A percentile compares a stretch with the other conserved stretches of the same genome.
phyloP scores from a whole-genome alignment of 192 early-diverging fungal species.

The Backusella macrospora region DNA sequence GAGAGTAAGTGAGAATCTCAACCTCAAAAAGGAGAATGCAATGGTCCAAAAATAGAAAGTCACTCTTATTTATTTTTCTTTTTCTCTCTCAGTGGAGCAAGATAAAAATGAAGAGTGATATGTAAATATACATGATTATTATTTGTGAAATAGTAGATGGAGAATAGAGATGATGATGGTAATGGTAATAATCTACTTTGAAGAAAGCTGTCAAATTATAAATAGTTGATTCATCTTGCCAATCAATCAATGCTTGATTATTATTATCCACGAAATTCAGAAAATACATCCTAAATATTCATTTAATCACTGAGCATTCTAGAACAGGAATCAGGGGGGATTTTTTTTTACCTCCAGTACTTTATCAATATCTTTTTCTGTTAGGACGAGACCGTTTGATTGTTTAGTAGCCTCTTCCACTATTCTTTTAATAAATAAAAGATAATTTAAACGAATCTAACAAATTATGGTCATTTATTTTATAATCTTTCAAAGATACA shows the following conservation, averaged over 20 bases:
- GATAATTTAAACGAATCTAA: conserved; percentile 25
- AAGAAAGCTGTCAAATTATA: neutral
- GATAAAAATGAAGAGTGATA: neutral
- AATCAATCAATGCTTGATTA: too few relatives aligned
- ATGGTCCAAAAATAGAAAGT: neutral
- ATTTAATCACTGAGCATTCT: neutral
- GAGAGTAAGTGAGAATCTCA: neutral
- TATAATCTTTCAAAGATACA: too few relatives aligned
- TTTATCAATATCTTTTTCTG: neutral
- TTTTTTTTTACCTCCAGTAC: neutral
- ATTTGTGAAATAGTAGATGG: neutral
- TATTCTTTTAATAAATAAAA: conserved; percentile 12
- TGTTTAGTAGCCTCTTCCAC: conserved; percentile 3
- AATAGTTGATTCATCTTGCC: too few relatives aligned
- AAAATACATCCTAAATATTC: conserved; percentile 4
- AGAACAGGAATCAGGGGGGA: too few relatives aligned
- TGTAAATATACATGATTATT: neutral
- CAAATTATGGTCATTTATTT: too few relatives aligned
- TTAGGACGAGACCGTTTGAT: neutral
- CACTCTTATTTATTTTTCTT: neutral
- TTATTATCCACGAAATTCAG: neutral
- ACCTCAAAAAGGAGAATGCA: neutral
- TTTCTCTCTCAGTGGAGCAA: neutral
- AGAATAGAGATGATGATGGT: neutral
- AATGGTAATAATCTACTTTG: neutral